phyloP scores from a whole-genome alignment of 768 basidiomycete genomes.

The Calvatia gigantea region DNA sequence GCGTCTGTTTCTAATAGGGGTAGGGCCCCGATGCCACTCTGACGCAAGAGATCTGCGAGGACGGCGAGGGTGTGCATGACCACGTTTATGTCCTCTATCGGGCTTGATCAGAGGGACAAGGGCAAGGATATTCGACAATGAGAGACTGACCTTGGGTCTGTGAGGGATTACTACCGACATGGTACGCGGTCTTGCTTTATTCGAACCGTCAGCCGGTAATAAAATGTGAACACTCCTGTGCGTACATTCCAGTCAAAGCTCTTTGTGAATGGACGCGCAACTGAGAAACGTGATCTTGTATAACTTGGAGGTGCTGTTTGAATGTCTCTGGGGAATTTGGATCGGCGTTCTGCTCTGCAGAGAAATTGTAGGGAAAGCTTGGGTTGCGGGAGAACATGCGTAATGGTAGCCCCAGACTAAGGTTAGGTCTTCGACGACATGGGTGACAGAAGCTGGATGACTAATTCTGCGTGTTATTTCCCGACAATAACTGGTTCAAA shows the following conservation, averaged over 20 bases:
- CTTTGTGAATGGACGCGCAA: slow-evolving; percentile 47
- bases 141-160: slow-evolving; percentile 48
- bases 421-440: background rate
- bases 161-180: slow-evolving; percentile 46
- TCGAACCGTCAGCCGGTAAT: background rate
- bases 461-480: background rate
- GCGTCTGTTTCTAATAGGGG: slow-evolving; percentile 34
- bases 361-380: slow-evolving; percentile 1
- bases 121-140: background rate
- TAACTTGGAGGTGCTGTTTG: slow-evolving; percentile 50
- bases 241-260: slow-evolving; percentile 53
- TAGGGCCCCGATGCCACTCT: slow-evolving; percentile 65
- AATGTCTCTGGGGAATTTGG: slow-evolving; percentile 61
- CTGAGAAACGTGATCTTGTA: slow-evolving; percentile 44
- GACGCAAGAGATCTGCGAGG: slow-evolving; percentile 46
- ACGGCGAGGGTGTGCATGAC: slow-evolving; percentile 49
- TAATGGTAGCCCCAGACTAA: background rate
- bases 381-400: slow-evolving; percentile 4
- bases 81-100: slow-evolving; percentile 37
- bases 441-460: background rate
- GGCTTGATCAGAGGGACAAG: background rate
- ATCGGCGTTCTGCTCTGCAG: slow-evolving; percentile 33
- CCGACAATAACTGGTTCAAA: too few relatives aligned
- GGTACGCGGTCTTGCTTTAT: slow-evolving; percentile 59
- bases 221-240: background rate